Evolutionary conservation across 306 rosid species (phyloP).

Genomic region (Begonia loranthoides): DNA sequence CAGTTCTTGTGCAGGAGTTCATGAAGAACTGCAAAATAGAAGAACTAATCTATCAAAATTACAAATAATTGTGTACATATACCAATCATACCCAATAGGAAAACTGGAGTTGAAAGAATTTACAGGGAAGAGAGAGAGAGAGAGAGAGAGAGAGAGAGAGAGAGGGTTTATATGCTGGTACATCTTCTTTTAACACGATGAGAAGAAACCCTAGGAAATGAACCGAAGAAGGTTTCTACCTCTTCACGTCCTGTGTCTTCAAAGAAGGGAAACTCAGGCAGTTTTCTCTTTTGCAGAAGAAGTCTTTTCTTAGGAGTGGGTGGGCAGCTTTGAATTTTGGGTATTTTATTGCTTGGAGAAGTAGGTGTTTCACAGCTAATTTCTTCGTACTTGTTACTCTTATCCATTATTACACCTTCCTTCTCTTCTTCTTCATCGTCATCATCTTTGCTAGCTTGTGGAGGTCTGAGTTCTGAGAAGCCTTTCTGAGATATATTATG

Average conservation of each 20-base stretch:
- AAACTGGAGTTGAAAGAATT: too few species aligned
- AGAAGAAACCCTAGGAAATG: background rate
- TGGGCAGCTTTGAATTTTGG: background rate
- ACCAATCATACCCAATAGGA: too few species aligned
- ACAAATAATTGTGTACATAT: too few species aligned
- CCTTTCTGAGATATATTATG: background rate
- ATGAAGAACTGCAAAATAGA: too few species aligned
- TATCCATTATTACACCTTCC: background rate
- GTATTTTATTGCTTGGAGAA: background rate
- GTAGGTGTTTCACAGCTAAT: background rate
- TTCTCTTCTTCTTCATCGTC: background rate
- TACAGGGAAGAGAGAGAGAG: too few species aligned
- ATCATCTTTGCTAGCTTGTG: background rate
- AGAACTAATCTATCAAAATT: too few species aligned
- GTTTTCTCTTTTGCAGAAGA: background rate
- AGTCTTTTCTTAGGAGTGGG: background rate
- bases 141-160: background rate
- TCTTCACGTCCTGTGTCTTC: background rate
- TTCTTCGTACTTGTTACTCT: background rate
- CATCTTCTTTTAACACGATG: background rate
- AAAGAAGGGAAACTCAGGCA: background rate
- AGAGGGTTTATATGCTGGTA: background rate
- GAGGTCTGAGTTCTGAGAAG: background rate
- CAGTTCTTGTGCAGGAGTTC: too few species aligned
- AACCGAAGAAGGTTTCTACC: background rate